phyloP scores from a whole-genome alignment of 1,284 basidiomycete species.

The Gomphus bonarii region DNA sequence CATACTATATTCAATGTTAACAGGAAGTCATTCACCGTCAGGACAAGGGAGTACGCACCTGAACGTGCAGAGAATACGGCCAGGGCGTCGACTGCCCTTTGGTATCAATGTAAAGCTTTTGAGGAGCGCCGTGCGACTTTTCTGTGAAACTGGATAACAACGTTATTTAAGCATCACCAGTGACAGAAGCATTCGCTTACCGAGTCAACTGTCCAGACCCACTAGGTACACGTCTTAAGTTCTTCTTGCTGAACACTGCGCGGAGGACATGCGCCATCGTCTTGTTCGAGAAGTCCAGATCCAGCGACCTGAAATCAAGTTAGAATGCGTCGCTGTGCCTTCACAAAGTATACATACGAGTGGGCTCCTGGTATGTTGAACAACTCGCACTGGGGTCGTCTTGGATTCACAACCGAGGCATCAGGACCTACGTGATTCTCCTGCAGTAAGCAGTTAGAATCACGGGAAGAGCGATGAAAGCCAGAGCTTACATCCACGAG shows the following conservation, averaged over 20 bases:
- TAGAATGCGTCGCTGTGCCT: not conserved
- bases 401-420: constrained; percentile 16
- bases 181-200: constrained; percentile 12
- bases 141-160: constrained; percentile 16
- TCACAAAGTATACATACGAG: constrained; percentile 18
- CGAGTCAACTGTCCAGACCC: constrained; percentile 34
- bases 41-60: constrained; percentile 14
- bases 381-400: constrained; percentile 13
- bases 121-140: constrained; percentile 15
- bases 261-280: constrained; percentile 34
- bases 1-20: not conserved
- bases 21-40: not conserved
- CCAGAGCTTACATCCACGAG: constrained; percentile 40
- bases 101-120: constrained; percentile 18
- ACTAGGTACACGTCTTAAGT: constrained; percentile 34
- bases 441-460: not conserved
- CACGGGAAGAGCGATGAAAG: not conserved
- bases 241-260: constrained; percentile 37
- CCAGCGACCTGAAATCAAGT: not conserved
- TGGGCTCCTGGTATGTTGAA: constrained; percentile 18
- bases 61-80: constrained; percentile 21
- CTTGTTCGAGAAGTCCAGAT: constrained; percentile 15
- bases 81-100: constrained; percentile 20
- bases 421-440: not conserved
- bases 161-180: not conserved